Percentiles rank a stretch among this genome's conserved stretches.
Evolutionary conservation across 306 rosid species (phyloP).

Genomic region (Lagenaria siceraria): DNA sequence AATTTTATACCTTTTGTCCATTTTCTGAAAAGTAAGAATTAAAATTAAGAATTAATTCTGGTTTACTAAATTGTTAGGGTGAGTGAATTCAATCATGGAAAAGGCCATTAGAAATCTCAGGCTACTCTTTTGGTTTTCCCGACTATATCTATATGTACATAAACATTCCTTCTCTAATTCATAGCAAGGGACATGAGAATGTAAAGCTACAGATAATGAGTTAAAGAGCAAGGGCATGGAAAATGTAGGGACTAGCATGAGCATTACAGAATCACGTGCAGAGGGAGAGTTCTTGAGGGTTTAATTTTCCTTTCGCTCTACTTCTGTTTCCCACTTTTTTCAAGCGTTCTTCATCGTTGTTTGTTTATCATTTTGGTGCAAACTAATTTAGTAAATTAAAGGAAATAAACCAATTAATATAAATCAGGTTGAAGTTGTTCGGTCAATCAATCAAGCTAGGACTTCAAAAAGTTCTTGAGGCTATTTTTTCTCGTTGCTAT

Average conservation of each 20-base stretch:
- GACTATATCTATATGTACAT: background rate
- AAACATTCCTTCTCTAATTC: background rate
- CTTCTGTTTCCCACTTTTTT: background rate
- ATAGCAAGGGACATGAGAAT: background rate
- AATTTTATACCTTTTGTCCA: background rate
- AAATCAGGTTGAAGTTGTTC: background rate
- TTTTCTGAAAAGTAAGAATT: too few relatives aligned
- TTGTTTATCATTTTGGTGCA: background rate
- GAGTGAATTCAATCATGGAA: background rate
- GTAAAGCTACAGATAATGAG: background rate
- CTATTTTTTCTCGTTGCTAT: too few relatives aligned
- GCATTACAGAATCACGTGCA: too few relatives aligned
- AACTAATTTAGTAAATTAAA: background rate
- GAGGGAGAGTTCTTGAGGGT: too few relatives aligned
- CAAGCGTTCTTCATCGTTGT: background rate
- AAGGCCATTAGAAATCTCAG: background rate
- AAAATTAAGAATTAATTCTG: background rate
- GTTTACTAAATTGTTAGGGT: background rate
- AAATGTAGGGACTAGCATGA: too few relatives aligned
- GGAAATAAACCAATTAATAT: background rate
- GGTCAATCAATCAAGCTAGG: background rate
- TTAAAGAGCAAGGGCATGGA: too few relatives aligned
- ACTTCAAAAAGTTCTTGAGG: background rate
- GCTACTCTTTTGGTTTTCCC: background rate
- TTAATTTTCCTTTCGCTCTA: background rate